These are phyloP conservation scores for Theobroma cacao DNA, from an alignment of 345 rosid species.

Conservation along the genomic window DNA sequence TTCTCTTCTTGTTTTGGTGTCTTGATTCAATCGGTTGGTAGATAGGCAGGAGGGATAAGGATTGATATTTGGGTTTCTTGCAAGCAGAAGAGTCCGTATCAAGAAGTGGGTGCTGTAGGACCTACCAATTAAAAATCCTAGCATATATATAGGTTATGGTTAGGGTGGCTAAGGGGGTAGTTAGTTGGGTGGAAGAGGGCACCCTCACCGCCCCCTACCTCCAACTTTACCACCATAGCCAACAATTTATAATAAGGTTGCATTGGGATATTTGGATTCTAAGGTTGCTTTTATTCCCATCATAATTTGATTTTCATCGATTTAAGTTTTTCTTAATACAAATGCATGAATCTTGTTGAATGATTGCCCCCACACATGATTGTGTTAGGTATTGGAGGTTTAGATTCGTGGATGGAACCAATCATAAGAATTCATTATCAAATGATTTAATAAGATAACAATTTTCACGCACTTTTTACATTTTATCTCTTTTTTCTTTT, in stretches of 20 bases:
- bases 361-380: not conserved
- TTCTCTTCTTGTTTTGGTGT: not conserved
- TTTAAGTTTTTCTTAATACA: not conserved
- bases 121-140: constrained; percentile 26
- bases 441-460: not conserved
- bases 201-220: not conserved
- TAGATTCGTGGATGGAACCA: not conserved
- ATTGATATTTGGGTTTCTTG: constrained; percentile 10
- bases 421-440: not conserved
- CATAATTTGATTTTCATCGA: not conserved
- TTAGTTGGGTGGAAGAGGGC: not conserved
- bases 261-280: constrained; percentile 10
- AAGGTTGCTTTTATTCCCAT: not conserved
- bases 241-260: constrained; percentile 7
- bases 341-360: constrained; percentile 9
- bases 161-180: not conserved
- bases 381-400: not conserved
- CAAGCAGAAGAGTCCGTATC: constrained; percentile 4
- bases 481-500: not conserved
- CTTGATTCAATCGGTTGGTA: constrained; percentile 12
- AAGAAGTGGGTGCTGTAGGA: constrained; percentile 31
- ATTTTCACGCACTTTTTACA: not conserved
- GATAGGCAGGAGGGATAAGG: constrained; percentile 10
- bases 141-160: constrained; percentile 13
- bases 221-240: constrained; percentile 10